phyloP scores from a whole-genome alignment of 805 yeast genomes.

The Priceomyces castillae region DNA sequence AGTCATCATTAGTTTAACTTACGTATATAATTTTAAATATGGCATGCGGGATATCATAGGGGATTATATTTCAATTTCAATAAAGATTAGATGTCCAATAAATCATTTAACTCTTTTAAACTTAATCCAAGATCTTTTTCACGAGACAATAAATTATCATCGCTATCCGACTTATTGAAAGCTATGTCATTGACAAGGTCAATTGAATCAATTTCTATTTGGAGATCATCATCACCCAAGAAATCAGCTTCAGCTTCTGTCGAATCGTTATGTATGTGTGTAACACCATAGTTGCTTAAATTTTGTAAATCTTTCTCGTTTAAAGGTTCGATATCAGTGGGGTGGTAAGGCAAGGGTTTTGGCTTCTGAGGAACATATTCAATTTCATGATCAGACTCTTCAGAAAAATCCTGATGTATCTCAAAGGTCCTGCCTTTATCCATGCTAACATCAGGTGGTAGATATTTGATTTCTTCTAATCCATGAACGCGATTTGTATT shows the following conservation, averaged over 20 bases:
- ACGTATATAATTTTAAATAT: not conserved
- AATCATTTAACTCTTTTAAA: slow-evolving; percentile 30
- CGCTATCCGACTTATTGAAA: not conserved
- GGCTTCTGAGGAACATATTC: slow-evolving; percentile 45
- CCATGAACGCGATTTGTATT: not conserved
- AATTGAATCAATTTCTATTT: not conserved
- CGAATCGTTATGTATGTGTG: not conserved
- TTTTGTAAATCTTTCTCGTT: slow-evolving; percentile 20
- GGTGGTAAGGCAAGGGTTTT: slow-evolving; percentile 41
- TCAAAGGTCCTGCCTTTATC: slow-evolving; percentile 6
- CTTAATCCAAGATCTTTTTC: slow-evolving; percentile 25
- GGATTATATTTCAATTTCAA: not conserved
- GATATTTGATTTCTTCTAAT: not conserved
- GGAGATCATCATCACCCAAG: not conserved
- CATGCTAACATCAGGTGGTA: not conserved
- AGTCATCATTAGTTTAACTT: not conserved
- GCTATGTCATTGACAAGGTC: not conserved
- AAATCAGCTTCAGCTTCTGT: not conserved
- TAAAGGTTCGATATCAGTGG: slow-evolving; percentile 44
- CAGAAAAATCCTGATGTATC: slow-evolving; percentile 19
- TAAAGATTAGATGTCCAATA: slow-evolving; percentile 28
- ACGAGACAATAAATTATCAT: not conserved
- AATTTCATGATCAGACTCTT: slow-evolving; percentile 38
- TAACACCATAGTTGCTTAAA: slow-evolving; percentile 14
- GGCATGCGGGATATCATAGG: not conserved